These are phyloP conservation scores for Talaromyces thailandensis DNA, from an alignment of 495 filamentous ascomycete genomes.

Conservation along the genomic window DNA sequence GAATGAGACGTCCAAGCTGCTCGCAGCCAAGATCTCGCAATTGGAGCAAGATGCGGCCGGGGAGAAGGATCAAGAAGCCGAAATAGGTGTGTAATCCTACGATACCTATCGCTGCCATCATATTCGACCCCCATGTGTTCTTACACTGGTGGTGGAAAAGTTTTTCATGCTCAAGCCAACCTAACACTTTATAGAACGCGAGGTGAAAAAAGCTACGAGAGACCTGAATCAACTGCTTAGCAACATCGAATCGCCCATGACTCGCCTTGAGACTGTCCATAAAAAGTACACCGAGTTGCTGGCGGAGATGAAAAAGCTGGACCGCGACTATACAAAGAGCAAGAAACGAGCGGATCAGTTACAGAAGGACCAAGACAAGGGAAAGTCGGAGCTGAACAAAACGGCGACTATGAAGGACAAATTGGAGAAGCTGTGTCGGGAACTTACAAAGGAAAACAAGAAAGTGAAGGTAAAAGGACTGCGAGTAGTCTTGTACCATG, in stretches of 20 bases:
- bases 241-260: conserved; percentile 65
- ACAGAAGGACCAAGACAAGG: conserved; percentile 93
- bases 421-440: conserved; percentile 86
- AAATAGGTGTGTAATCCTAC: conserved; percentile 72
- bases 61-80: conserved; percentile 89
- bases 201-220: conserved; percentile 88
- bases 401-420: conserved; percentile 84
- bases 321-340: conserved; percentile 87
- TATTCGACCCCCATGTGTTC: background rate
- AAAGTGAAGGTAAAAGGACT: conserved; percentile 70
- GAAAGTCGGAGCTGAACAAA: conserved; percentile 77
- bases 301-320: conserved; percentile 87
- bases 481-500: background rate
- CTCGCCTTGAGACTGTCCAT: conserved; percentile 74
- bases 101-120: conserved; percentile 4
- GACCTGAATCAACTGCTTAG: conserved; percentile 75
- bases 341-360: conserved; percentile 91
- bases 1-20: conserved; percentile 77
- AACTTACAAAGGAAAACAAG: conserved; percentile 92
- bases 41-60: conserved; percentile 85
- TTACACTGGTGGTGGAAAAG: background rate
- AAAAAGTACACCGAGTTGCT: conserved; percentile 87
- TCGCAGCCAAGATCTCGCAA: conserved; percentile 91
- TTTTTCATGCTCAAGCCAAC: conserved; percentile 5
- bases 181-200: conserved; percentile 47